Evolutionary conservation across 2,329 filamentous ascomycete genomes (phyloP).

Genomic region (Diaporthe sp.): DNA sequence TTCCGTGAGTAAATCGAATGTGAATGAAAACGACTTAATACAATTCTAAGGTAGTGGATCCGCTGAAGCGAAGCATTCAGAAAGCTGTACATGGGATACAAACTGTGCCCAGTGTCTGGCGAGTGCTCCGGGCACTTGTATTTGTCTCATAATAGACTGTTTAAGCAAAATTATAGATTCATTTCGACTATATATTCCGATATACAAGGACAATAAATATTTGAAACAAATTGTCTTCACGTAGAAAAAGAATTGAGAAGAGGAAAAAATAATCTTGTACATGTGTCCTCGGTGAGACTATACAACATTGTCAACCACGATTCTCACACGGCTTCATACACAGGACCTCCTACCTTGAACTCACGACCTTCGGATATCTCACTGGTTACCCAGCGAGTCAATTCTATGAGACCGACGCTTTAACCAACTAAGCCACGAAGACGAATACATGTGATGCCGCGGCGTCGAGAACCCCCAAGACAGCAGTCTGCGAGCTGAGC

Average conservation of each 20-base stretch:
- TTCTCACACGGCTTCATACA: neutral
- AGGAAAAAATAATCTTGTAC: neutral
- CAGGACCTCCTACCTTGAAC: conserved; percentile 50
- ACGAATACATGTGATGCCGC: conserved; percentile 33
- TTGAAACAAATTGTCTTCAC: too few species aligned
- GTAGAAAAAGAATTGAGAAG: neutral
- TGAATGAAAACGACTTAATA: too few species aligned
- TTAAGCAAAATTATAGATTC: too few species aligned
- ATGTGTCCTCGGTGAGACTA: conserved; percentile 56
- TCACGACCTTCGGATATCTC: conserved; percentile 57
- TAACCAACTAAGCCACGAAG: conserved; percentile 57
- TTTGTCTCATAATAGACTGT: too few species aligned
- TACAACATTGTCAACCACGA: neutral
- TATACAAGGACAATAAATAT: too few species aligned
- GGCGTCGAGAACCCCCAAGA: neutral
- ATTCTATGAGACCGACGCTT: conserved; percentile 54
- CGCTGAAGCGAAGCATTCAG: too few species aligned
- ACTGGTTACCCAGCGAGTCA: conserved; percentile 37
- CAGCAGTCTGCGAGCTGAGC: neutral
- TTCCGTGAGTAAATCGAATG: too few species aligned
- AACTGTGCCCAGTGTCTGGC: too few species aligned
- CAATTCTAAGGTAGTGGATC: too few species aligned
- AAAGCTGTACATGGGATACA: too few species aligned
- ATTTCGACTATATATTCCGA: too few species aligned
- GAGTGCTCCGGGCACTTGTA: too few species aligned